Evolutionary conservation across 305 asterid genomes (phyloP).

Genomic region (Fraxinus paxiana): DNA sequence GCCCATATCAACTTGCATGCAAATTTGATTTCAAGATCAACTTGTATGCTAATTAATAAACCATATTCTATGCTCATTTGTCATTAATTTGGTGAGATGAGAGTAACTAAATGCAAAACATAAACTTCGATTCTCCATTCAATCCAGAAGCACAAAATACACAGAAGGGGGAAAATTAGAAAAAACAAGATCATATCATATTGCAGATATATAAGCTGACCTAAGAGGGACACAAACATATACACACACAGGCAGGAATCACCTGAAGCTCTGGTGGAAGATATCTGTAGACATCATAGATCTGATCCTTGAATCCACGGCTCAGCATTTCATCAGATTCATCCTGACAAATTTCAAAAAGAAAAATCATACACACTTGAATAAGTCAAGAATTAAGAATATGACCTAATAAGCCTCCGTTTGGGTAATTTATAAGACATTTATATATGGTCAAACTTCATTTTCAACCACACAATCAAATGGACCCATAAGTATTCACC

Average conservation of each 20-base stretch:
- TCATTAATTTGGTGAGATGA: not conserved
- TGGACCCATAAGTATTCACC: not conserved
- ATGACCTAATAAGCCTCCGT: not conserved
- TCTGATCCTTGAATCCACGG: constrained; percentile 94
- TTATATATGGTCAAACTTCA: not conserved
- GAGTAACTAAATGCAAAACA: not conserved
- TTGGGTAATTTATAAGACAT: not conserved
- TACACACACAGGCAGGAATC: not conserved
- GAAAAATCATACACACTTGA: not conserved
- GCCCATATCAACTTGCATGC: not conserved
- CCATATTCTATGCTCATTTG: not conserved
- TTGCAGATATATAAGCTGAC: not conserved
- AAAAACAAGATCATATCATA: not conserved
- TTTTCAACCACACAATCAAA: not conserved
- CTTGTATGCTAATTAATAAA: not conserved
- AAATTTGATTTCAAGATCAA: not conserved
- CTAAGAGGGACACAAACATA: not conserved
- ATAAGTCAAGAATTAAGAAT: not conserved
- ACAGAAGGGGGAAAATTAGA: not conserved
- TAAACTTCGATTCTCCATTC: not conserved
- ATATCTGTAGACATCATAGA: constrained; percentile 90
- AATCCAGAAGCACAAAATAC: not conserved
- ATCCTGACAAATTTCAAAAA: constrained; percentile 42
- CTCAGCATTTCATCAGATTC: constrained; percentile 98
- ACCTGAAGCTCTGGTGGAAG: constrained; percentile 98